These are phyloP conservation scores for Pythium grandisporangium DNA, from an alignment of 352 stramenopile genomes.

Conservation along the genomic window DNA sequence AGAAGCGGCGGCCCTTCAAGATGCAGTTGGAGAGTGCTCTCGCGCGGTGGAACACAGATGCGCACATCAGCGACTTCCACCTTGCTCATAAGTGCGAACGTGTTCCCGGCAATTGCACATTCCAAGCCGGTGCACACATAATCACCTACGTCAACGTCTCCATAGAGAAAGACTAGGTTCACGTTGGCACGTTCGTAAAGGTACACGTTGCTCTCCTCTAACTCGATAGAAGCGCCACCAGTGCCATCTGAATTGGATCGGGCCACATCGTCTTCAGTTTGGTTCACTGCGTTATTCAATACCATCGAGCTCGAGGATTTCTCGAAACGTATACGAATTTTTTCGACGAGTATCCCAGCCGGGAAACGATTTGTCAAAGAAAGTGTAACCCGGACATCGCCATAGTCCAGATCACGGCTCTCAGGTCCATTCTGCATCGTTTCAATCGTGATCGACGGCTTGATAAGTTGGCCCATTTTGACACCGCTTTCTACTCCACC, in stretches of 20 bases:
- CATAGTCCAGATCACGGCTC: slow-evolving; percentile 32
- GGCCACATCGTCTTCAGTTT: not conserved
- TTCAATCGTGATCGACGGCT: slow-evolving; percentile 32
- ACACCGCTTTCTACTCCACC: slow-evolving; percentile 4
- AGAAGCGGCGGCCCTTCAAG: slow-evolving; percentile 45
- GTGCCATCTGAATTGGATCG: not conserved
- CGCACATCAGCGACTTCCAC: slow-evolving; percentile 15
- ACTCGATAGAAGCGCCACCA: slow-evolving; percentile 8
- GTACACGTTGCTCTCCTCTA: slow-evolving; percentile 50
- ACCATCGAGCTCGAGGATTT: not conserved
- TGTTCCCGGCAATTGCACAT: slow-evolving; percentile 41
- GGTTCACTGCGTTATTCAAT: not conserved
- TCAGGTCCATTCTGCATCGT: slow-evolving; percentile 39
- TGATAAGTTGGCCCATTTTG: slow-evolving; percentile 51
- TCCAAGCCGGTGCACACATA: slow-evolving; percentile 51
- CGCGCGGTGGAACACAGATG: slow-evolving; percentile 40
- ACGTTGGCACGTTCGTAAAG: slow-evolving; percentile 46
- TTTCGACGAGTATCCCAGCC: slow-evolving; percentile 42
- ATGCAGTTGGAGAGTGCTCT: slow-evolving; percentile 39
- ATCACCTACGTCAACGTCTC: slow-evolving; percentile 24
- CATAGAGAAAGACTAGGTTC: slow-evolving; percentile 38
- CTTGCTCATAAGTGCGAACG: slow-evolving; percentile 31
- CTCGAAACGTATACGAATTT: slow-evolving; percentile 33
- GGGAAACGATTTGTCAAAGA: slow-evolving; percentile 51
- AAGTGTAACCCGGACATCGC: slow-evolving; percentile 46